Evolutionary conservation across 495 filamentous ascomycete species (phyloP).

Genomic region (Cetradonia linearis): DNA sequence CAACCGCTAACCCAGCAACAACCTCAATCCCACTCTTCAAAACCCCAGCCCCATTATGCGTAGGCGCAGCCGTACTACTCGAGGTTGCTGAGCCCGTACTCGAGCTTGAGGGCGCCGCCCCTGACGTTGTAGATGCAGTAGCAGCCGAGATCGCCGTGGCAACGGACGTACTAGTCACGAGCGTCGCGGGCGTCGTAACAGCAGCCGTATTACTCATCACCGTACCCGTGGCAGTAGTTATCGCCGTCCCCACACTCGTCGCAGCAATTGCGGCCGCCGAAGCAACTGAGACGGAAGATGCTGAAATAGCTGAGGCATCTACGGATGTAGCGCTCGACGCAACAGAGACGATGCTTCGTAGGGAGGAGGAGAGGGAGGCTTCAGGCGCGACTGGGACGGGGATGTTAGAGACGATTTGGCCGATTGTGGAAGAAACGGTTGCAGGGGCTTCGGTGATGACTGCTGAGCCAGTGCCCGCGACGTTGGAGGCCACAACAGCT

Average conservation of each 20-base stretch:
- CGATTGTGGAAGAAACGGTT: not conserved
- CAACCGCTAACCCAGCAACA: not conserved
- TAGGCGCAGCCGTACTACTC: constrained; percentile 19
- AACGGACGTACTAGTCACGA: not conserved
- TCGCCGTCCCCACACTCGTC: not conserved
- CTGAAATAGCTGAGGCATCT: not conserved
- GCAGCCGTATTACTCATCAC: not conserved
- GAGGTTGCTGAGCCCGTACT: constrained; percentile 6
- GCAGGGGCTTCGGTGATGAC: not conserved
- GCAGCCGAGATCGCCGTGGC: not conserved
- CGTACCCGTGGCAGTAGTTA: not conserved
- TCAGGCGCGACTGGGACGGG: constrained; percentile 11
- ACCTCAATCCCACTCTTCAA: not conserved
- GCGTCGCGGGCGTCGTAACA: constrained; percentile 3
- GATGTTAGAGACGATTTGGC: not conserved
- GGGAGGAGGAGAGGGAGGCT: constrained; percentile 6
- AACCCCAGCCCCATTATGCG: not conserved
- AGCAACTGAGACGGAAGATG: not conserved
- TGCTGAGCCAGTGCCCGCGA: constrained; percentile 13
- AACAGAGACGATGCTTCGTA: constrained; percentile 13
- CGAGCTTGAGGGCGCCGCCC: constrained; percentile 4
- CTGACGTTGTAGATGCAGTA: not conserved
- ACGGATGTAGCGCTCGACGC: constrained; percentile 12
- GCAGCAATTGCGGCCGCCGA: constrained; percentile 1
- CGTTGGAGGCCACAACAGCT: constrained; percentile 17